Base-by-base conservation (phyloP, 805 yeast species). In the Naumovozyma dairenensis region DNA sequence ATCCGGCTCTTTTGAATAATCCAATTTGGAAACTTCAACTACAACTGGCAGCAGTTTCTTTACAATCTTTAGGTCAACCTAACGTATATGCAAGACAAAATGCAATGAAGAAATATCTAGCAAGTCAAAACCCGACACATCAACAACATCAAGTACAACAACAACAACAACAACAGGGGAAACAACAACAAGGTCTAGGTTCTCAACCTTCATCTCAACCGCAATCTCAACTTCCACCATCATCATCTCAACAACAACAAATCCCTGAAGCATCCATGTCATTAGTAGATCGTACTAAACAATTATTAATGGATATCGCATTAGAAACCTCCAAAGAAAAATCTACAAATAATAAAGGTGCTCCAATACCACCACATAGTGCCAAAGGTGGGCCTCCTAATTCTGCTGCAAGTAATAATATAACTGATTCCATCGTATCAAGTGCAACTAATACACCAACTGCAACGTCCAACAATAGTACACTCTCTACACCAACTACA, bases 11-110 rank as follows among this genome's bases (percentile, higher is more conserved):
- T 33, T 32, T 54, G 30, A 54, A 50, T 30, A 54, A 57, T 29
- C 56, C 57, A 8, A 51, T 55, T 28, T 58, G 63, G 63, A 57
- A 58, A 37, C 35, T 58, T 15, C 63, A 58, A 40, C 37, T 57
- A 34, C 58, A 54, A 34, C 38, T 58, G 27, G 57, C 59, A 2
- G 43, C 53, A 8, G 43, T 51, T 2, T 56, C 62, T 6, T 43
- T 53, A 40, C 59, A 54, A 16, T 48, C 59, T 10, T 27, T 56
- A 29, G 62, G 62, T 4, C 60, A 51, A 36, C 57, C 62, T 8
- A 58, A 57, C 33, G 53, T 54, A 6, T 58, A 58, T 39, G 63
- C 63, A 3, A 50, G 61, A 29, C 61, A 58, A 43, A 57, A 55
- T 40, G 62, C 60, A 2, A 55, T 58, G 55, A 55, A 58, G 34